A percentile compares a stretch with the other conserved stretches of the same genome.
Conservation (phyloP, 768 basidiomycete species). For the Termitomyces sp. region DNA sequence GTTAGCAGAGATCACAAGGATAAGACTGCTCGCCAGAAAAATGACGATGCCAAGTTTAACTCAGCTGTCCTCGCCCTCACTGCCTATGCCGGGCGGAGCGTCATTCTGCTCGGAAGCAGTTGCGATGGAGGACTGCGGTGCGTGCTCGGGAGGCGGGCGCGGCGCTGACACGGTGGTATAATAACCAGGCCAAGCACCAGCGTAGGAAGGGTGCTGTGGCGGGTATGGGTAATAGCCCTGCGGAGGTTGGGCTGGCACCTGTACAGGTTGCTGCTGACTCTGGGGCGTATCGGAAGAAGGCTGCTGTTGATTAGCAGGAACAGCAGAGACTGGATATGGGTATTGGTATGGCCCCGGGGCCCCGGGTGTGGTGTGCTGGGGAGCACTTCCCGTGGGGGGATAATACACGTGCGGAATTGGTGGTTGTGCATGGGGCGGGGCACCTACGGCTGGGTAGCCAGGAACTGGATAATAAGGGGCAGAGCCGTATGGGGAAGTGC, state of each 20-base stretch:
- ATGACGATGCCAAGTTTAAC: not conserved
- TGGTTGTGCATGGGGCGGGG: slow-evolving; percentile 8
- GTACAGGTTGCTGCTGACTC: slow-evolving; percentile 3
- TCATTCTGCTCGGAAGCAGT: not conserved
- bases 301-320: not conserved
- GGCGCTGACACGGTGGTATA: slow-evolving; percentile 4
- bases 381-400: slow-evolving; percentile 1
- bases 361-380: not conserved
- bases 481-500: slow-evolving; percentile 5
- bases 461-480: slow-evolving; percentile 9
- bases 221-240: slow-evolving; percentile 11
- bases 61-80: slow-evolving; percentile 5
- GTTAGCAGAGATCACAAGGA: slow-evolving; percentile 17
- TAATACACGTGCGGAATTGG: slow-evolving; percentile 10
- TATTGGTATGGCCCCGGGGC: slow-evolving; percentile 1
- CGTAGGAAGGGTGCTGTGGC: slow-evolving; percentile 5
- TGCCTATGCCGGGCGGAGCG: not conserved
- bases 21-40: slow-evolving; percentile 15
- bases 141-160: not conserved
- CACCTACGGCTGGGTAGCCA: slow-evolving; percentile 11
- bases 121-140: slow-evolving; percentile 19
- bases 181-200: slow-evolving; percentile 3
- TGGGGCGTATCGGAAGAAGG: not conserved
- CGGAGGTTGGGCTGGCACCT: not conserved
- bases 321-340: not conserved